phyloP scores from a whole-genome alignment of 1,284 basidiomycete species.

The Bondarzewia mesenterica region DNA sequence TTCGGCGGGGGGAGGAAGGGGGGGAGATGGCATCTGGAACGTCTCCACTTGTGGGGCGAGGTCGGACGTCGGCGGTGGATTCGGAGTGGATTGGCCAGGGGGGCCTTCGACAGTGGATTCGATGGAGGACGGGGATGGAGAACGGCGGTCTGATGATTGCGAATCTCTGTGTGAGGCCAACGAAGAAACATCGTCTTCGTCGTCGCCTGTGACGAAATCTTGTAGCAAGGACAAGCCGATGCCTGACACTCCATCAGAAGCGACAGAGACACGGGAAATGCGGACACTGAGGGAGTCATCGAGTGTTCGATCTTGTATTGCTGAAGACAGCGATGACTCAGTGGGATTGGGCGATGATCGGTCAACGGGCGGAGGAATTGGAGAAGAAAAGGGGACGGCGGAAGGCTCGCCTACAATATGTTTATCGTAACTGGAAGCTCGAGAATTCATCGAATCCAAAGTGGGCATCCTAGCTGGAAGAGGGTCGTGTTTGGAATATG shows the following conservation, averaged over 20 bases:
- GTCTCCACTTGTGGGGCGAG: background rate
- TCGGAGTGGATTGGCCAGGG: slow-evolving; percentile 7
- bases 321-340: background rate
- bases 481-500: background rate
- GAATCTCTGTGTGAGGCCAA: slow-evolving; percentile 9
- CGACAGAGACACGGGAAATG: slow-evolving; percentile 13
- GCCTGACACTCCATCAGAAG: slow-evolving; percentile 51
- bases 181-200: slow-evolving; percentile 24
- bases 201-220: slow-evolving; percentile 28
- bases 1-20: background rate
- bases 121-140: slow-evolving; percentile 5
- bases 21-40: background rate
- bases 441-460: no score
- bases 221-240: slow-evolving; percentile 64
- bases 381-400: no score
- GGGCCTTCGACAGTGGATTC: slow-evolving; percentile 12
- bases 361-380: no score
- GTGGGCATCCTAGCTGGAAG: no score
- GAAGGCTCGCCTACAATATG: no score
- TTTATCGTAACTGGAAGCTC: no score
- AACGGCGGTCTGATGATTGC: slow-evolving; percentile 2
- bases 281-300: slow-evolving; percentile 8
- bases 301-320: background rate
- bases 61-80: background rate
- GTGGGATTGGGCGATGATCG: background rate